A percentile compares a stretch with the other conserved stretches of the same genome.
Conservation (phyloP, 176 grass and related monocot genomes). For the Oryza punctata region DNA sequence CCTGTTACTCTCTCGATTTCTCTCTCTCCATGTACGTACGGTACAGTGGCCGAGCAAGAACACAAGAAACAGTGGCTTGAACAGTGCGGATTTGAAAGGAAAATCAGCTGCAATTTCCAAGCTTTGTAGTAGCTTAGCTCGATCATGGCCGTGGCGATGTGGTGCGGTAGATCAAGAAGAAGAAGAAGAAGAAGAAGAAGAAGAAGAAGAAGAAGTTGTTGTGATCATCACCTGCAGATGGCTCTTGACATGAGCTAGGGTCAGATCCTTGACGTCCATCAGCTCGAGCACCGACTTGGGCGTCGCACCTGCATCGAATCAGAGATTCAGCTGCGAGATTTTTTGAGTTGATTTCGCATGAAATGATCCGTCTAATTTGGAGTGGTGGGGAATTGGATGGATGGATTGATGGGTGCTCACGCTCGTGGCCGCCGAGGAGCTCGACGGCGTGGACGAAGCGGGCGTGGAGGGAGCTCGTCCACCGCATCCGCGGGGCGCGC, state of each 20-base stretch:
- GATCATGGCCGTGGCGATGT: not conserved
- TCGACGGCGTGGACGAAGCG: constrained; percentile 92
- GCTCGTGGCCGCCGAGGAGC: constrained; percentile 91
- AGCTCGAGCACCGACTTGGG: constrained; percentile 92
- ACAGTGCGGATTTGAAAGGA: not conserved
- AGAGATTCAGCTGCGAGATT: not conserved
- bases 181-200: not conserved
- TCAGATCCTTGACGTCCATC: constrained; percentile 99
- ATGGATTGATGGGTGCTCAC: constrained; percentile 35
- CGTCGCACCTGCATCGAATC: constrained; percentile 61
- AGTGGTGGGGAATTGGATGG: not conserved
- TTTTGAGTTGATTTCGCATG: not conserved
- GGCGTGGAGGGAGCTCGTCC: constrained; percentile 79
- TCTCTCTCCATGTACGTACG: constrained; percentile 14
- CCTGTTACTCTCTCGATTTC: not conserved
- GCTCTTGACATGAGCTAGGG: constrained; percentile 93
- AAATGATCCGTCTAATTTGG: constrained; percentile 13
- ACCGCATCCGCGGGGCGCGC: constrained; percentile 88
- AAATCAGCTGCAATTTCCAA: not conserved
- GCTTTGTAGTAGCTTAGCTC: not conserved
- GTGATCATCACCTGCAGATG: constrained; percentile 78
- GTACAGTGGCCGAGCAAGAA: not conserved
- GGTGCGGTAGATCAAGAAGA: not conserved
- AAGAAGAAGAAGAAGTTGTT: not conserved
- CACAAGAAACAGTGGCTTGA: constrained; percentile 3